Percentiles rank a stretch among this genome's conserved stretches.
phyloP scores from a whole-genome alignment of 1,139 yeast species.

The Taphrina confusa region DNA sequence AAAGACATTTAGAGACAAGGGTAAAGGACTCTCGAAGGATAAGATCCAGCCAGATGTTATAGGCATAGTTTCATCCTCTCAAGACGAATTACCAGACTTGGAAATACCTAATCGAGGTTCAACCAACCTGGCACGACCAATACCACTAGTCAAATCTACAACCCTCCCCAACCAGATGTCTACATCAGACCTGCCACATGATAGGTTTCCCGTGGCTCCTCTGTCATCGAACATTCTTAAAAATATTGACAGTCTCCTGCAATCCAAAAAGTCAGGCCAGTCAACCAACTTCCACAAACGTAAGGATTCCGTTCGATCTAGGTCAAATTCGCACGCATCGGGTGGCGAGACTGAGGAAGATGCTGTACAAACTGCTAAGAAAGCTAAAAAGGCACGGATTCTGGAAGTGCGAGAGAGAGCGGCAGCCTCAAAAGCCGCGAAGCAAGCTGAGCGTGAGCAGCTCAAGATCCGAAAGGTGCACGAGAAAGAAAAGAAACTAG shows the following conservation, averaged over 20 bases:
- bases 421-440: not conserved
- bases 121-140: not conserved
- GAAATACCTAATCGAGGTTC: not conserved
- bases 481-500: slow-evolving; percentile 27
- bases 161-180: not conserved
- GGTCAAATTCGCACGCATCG: too few relatives aligned
- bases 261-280: not conserved
- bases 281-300: too few relatives aligned
- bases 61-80: not conserved
- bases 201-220: not conserved
- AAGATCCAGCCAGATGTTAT: too few relatives aligned
- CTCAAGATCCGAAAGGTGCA: slow-evolving; percentile 29
- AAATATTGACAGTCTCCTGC: slow-evolving; percentile 1
- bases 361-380: not conserved
- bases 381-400: not conserved
- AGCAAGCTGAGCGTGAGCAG: slow-evolving; percentile 21
- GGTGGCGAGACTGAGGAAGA: not conserved
- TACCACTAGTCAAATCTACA: not conserved
- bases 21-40: not conserved
- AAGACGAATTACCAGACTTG: slow-evolving; percentile 4
- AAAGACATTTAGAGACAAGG: not conserved
- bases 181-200: too few relatives aligned
- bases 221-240: not conserved
- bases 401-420: too few relatives aligned
- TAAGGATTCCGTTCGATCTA: too few relatives aligned